A percentile compares a stretch with the other conserved stretches of the same genome.
These are phyloP conservation scores for Ceratobasidium theobromae DNA, from an alignment of 1,284 basidiomycete species.

Conservation along the genomic window DNA sequence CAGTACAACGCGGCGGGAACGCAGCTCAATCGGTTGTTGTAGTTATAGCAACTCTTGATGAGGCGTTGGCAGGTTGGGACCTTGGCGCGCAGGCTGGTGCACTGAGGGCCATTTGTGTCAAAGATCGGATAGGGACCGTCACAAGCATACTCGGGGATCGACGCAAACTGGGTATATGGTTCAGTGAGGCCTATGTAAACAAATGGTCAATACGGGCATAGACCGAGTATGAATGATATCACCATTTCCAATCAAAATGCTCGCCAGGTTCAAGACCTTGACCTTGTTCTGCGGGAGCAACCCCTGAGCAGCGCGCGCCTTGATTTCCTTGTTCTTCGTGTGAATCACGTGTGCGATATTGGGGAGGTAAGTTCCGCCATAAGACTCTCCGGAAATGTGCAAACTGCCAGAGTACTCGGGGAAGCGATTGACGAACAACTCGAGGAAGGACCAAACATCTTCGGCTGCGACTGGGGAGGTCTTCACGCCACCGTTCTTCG, in stretches of 20 bases:
- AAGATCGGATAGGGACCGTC: slow-evolving; percentile 73
- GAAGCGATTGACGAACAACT: slow-evolving; percentile 78
- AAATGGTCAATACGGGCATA: background rate
- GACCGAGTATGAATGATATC: background rate
- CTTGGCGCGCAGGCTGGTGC: slow-evolving; percentile 62
- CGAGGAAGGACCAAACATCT: slow-evolving; percentile 88
- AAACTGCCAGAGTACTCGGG: slow-evolving; percentile 62
- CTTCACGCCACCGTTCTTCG: slow-evolving; percentile 66
- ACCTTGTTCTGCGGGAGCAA: slow-evolving; percentile 43
- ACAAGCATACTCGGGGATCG: slow-evolving; percentile 81
- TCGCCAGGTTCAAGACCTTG: slow-evolving; percentile 71
- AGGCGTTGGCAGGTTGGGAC: slow-evolving; percentile 71
- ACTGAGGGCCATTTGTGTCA: slow-evolving; percentile 67
- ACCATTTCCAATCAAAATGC: slow-evolving; percentile 80
- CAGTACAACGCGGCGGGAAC: slow-evolving; percentile 51
- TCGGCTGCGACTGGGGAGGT: slow-evolving; percentile 54
- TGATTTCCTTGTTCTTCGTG: slow-evolving; percentile 61
- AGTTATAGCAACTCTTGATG: slow-evolving; percentile 64
- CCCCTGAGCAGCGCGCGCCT: slow-evolving; percentile 12
- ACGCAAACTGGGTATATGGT: slow-evolving; percentile 70
- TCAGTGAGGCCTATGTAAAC: slow-evolving; percentile 57
- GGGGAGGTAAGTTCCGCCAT: slow-evolving; percentile 77
- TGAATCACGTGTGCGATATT: slow-evolving; percentile 76
- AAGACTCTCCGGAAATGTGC: slow-evolving; percentile 69
- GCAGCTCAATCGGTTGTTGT: slow-evolving; percentile 59